These are phyloP conservation scores for Arxiozyma telluris DNA, from an alignment of 1,139 yeast genomes.

Conservation along the genomic window DNA sequence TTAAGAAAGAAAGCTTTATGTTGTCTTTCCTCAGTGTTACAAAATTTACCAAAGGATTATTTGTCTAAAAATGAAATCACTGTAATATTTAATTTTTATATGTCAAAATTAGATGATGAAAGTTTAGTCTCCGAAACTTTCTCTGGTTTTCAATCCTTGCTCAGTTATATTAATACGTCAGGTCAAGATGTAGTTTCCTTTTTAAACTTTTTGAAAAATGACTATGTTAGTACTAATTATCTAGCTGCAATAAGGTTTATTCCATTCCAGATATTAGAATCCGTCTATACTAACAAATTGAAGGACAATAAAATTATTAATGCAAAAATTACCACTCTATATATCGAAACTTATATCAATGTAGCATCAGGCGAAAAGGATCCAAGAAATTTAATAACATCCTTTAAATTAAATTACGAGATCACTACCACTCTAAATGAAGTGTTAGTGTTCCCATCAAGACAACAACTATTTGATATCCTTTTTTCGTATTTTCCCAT, in stretches of 20 bases:
- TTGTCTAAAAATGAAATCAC: conserved; percentile 54
- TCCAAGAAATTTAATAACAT: conserved; percentile 71
- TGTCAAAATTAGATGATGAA: conserved; percentile 59
- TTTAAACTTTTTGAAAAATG: conserved; percentile 35
- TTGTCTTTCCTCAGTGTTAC: conserved; percentile 50
- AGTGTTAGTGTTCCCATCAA: conserved; percentile 25
- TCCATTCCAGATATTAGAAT: conserved; percentile 45
- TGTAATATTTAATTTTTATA: conserved; percentile 58
- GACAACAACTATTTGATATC: conserved; percentile 72
- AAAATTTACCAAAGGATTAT: conserved; percentile 31
- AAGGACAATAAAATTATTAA: conserved; percentile 9
- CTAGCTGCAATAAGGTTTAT: conserved; percentile 58
- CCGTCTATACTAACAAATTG: conserved; percentile 29
- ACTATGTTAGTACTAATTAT: conserved; percentile 52
- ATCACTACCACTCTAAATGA: conserved; percentile 44
- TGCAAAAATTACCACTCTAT: conserved; percentile 31
- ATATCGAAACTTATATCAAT: conserved; percentile 50
- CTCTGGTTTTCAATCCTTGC: conserved; percentile 46
- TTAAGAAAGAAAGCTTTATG: conserved; percentile 38
- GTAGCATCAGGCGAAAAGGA: conserved; percentile 87
- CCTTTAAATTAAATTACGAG: conserved; percentile 49
- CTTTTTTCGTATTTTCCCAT: conserved; percentile 95
- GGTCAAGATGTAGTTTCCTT: conserved; percentile 32
- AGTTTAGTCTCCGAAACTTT: conserved; percentile 46
- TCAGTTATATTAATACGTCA: conserved; percentile 40